phyloP scores from a whole-genome alignment of 228 moss, liverwort and hornwort species.

The Sphagnum fallax region DNA sequence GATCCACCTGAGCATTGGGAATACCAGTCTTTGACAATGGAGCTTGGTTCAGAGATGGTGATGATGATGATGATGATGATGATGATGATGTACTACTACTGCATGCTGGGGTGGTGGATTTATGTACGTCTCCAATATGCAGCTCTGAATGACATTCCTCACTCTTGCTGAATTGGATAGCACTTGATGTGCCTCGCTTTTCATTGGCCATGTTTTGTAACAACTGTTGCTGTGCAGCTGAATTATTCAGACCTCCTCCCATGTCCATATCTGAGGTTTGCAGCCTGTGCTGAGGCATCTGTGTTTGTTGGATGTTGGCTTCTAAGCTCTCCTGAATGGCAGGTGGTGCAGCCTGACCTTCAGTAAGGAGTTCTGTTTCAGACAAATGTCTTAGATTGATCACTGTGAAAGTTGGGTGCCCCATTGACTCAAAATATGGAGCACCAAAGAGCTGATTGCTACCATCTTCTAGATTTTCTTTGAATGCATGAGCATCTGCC shows the following conservation, averaged over 20 bases:
- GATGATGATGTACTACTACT: too few relatives aligned
- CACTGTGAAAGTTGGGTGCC: slow-evolving; percentile 61
- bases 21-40: too few relatives aligned
- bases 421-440: slow-evolving; percentile 80
- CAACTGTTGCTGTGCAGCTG: not conserved
- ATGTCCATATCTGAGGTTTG: slow-evolving; percentile 8
- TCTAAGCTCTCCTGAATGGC: slow-evolving; percentile 4
- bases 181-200: too few relatives aligned
- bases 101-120: too few relatives aligned
- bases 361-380: slow-evolving; percentile 13
- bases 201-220: not conserved
- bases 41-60: too few relatives aligned
- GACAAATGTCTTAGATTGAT: slow-evolving; percentile 67
- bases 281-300: slow-evolving; percentile 17
- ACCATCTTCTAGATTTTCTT: slow-evolving; percentile 84
- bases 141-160: too few relatives aligned
- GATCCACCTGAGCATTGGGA: too few relatives aligned
- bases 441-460: slow-evolving; percentile 77
- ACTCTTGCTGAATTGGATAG: too few relatives aligned
- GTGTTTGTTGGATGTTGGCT: slow-evolving; percentile 17
- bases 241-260: slow-evolving; percentile 1
- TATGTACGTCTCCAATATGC: too few relatives aligned
- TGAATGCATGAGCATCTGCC: slow-evolving; percentile 78
- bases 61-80: too few relatives aligned
- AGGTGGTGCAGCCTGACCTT: slow-evolving; percentile 9